Conservation (phyloP, 2,329 filamentous ascomycete genomes). For the Paraconiothyrium sp. region DNA sequence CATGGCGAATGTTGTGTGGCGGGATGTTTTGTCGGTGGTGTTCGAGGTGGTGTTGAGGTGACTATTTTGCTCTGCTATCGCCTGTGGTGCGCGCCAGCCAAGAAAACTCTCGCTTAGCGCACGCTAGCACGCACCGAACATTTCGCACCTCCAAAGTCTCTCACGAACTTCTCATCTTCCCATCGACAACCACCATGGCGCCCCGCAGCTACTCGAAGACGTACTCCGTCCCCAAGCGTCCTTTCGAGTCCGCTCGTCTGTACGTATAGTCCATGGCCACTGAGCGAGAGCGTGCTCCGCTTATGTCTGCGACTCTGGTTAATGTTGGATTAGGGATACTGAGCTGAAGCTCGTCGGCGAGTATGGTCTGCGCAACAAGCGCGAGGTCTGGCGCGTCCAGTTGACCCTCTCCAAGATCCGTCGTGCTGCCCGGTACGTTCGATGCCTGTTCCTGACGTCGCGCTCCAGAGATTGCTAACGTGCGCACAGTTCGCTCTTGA, state of each 20-base stretch:
- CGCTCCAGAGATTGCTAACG: constrained; percentile 23
- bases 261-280: constrained; percentile 91
- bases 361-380: constrained; percentile 99
- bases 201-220: constrained; percentile 93
- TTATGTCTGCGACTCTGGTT: constrained; percentile 86
- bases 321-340: constrained; percentile 82
- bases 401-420: constrained; percentile 99
- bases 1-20: constrained; percentile 55
- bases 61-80: not conserved
- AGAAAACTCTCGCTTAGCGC: too few species aligned
- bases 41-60: not conserved
- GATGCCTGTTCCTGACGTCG: not conserved
- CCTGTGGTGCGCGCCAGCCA: too few species aligned
- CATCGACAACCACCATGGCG: constrained; percentile 55
- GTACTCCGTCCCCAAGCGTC: constrained; percentile 97
- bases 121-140: not conserved
- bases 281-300: constrained; percentile 98
- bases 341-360: constrained; percentile 99
- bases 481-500: constrained; percentile 88
- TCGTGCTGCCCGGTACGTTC: constrained; percentile 96
- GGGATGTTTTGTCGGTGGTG: constrained; percentile 26
- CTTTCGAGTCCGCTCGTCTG: constrained; percentile 99
- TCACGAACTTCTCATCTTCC: constrained; percentile 27
- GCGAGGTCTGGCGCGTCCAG: constrained; percentile 99
- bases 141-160: constrained; percentile 10